These are phyloP conservation scores for Stephanodiscus triporus DNA, from an alignment of 108 stramenopile genomes.

Conservation along the genomic window DNA sequence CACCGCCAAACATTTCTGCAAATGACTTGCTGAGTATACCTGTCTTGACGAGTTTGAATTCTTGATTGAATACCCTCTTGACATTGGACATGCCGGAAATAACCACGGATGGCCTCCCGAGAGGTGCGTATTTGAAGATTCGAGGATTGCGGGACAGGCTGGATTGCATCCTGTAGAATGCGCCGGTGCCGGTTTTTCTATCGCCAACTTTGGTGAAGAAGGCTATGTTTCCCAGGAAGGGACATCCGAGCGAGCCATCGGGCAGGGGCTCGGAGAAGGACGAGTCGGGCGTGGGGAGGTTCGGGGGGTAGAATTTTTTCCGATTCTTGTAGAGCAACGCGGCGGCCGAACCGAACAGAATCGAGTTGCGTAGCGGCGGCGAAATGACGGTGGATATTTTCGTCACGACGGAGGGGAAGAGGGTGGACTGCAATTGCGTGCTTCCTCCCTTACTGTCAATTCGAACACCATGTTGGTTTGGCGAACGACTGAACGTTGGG, in stretches of 20 bases:
- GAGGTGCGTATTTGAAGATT: constrained; percentile 27
- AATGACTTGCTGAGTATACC: constrained; percentile 8
- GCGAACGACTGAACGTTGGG: neutral
- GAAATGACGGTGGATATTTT: constrained; percentile 6
- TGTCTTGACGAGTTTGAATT: constrained; percentile 44
- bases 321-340: constrained; percentile 23
- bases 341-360: constrained; percentile 26
- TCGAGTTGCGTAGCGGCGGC: constrained; percentile 25
- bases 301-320: constrained; percentile 10
- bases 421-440: constrained; percentile 16
- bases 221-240: constrained; percentile 15
- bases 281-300: constrained; percentile 15
- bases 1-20: constrained; percentile 20
- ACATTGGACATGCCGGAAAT: constrained; percentile 48
- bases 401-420: constrained; percentile 11
- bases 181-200: constrained; percentile 29
- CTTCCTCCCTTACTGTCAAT: neutral
- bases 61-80: constrained; percentile 43
- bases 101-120: constrained; percentile 41
- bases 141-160: neutral
- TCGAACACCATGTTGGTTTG: neutral
- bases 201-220: constrained; percentile 12
- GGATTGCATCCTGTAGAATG: constrained; percentile 31
- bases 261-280: constrained; percentile 33
- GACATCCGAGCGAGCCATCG: constrained; percentile 32